Conservation (phyloP, 108 stramenopile genomes). For the Asterionellopsis glacialis region DNA sequence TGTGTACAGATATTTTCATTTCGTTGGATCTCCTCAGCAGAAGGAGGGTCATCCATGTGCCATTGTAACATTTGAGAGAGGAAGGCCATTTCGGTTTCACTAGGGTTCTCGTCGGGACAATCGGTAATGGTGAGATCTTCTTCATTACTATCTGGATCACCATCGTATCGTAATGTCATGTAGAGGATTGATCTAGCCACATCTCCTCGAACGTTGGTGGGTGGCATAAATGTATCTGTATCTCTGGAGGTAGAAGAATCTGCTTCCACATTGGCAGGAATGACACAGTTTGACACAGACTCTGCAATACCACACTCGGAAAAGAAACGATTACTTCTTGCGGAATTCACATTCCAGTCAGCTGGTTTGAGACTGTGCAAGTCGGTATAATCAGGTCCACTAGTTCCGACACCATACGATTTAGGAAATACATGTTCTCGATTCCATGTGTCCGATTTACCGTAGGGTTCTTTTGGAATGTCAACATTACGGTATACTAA, state of each 20-base stretch:
- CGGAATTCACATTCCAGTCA: constrained; percentile 64
- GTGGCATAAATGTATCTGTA: constrained; percentile 25
- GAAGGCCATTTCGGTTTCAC: not conserved
- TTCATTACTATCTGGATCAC: constrained; percentile 20
- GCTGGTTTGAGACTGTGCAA: constrained; percentile 59
- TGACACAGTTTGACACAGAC: constrained; percentile 7
- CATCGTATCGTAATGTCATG: constrained; percentile 64
- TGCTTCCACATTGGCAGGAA: constrained; percentile 8
- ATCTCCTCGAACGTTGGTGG: constrained; percentile 53
- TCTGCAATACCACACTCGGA: constrained; percentile 19
- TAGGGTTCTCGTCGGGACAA: constrained; percentile 13
- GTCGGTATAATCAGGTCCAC: constrained; percentile 35
- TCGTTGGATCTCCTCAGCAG: constrained; percentile 46
- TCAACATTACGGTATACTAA: not conserved
- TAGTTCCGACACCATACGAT: constrained; percentile 37
- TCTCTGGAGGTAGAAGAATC: not conserved
- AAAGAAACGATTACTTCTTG: constrained; percentile 52
- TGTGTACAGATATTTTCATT: constrained; percentile 52
- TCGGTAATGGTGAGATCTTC: constrained; percentile 28
- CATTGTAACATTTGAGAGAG: constrained; percentile 53
- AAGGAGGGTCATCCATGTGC: constrained; percentile 67
- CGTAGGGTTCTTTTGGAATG: not conserved
- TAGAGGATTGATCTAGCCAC: constrained; percentile 75
- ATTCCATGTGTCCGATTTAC: constrained; percentile 48
- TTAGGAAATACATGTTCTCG: constrained; percentile 78